Evolutionary conservation across 305 asterid genomes (phyloP), one percentile per base, ranked within the genome.

Genomic region (Fraxinus sp.): DNA sequence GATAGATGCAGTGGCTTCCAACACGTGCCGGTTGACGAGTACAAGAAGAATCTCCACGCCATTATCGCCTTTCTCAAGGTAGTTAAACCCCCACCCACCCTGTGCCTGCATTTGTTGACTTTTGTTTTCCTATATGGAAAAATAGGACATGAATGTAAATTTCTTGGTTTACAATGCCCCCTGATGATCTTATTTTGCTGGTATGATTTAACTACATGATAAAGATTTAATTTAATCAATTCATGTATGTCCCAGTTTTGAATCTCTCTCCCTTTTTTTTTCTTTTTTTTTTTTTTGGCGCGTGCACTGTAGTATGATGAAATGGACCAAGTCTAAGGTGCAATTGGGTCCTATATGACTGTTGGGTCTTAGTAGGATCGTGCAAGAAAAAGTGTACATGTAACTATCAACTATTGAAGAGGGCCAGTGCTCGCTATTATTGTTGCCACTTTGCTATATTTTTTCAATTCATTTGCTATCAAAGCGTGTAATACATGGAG

Each of bases 11-110:
- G 88, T 52, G 87, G 82, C 18, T 92, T 87, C 73, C 97, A 92
- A 41, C 94, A 92, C 90, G 97, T 94, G 80, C 97, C 97, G 2
- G 7, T 92, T 52, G 91, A 92, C 24, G 97, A 94, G 85, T 94
- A 89, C 86, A 84, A 86, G 86, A 84, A 36, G 20, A 94, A 94
- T 82, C 92, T 94, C 66, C 85, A 75, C 72, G 86, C 94, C 82
- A 90, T 94, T 68, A 64, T 94, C 77, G 88, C 90, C 52, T 90
- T 86, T 80, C 64, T 94, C 91, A 89, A 91, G 97, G 98, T 94
- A 88, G 1, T 22, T 22, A 22, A 3, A 37, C 33, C 62, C 52
- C n/a, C 7, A 14, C 35, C 35, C 72, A 64, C 72, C 72, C 33
- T 1, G 28, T 16, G 0, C 72, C 35, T 64, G 28, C 68, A 57